These are phyloP conservation scores for Globisporangium camurandrum DNA, from an alignment of 352 stramenopile species.

Conservation along the genomic window DNA sequence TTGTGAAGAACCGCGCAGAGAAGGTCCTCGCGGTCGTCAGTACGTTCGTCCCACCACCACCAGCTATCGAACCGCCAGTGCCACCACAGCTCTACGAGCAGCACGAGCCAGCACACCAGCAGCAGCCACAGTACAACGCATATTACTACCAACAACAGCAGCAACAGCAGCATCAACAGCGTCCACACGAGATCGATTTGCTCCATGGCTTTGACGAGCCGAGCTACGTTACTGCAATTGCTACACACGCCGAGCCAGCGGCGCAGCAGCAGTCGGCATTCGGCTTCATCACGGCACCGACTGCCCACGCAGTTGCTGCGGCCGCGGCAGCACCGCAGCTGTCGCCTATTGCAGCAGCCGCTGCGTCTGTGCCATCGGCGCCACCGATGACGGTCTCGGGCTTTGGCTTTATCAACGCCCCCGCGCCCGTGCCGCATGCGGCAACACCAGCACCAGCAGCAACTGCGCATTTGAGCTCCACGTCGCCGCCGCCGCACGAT, in stretches of 20 bases:
- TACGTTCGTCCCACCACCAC: constrained; percentile 15
- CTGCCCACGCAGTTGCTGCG: too few relatives aligned
- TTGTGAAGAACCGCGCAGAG: constrained; percentile 64
- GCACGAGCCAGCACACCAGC: neutral
- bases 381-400: constrained; percentile 24
- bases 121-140: neutral
- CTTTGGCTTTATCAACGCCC: constrained; percentile 30
- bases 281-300: constrained; percentile 32
- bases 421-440: neutral
- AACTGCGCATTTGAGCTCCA: constrained; percentile 8
- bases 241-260: neutral
- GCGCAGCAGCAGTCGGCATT: constrained; percentile 29
- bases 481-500: constrained; percentile 8
- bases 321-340: neutral
- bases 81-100: neutral
- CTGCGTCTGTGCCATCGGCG: constrained; percentile 9
- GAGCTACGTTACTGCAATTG: neutral
- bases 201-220: constrained; percentile 12
- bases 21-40: constrained; percentile 45
- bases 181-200: constrained; percentile 9
- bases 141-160: neutral
- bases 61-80: constrained; percentile 8
- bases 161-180: constrained; percentile 1
- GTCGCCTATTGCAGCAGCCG: constrained; percentile 2
- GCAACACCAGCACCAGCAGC: neutral